Percentiles rank a stretch among this genome's conserved stretches.
Conservation (phyloP, 2,329 filamentous ascomycete species). For the Harringtonia lauricola region DNA sequence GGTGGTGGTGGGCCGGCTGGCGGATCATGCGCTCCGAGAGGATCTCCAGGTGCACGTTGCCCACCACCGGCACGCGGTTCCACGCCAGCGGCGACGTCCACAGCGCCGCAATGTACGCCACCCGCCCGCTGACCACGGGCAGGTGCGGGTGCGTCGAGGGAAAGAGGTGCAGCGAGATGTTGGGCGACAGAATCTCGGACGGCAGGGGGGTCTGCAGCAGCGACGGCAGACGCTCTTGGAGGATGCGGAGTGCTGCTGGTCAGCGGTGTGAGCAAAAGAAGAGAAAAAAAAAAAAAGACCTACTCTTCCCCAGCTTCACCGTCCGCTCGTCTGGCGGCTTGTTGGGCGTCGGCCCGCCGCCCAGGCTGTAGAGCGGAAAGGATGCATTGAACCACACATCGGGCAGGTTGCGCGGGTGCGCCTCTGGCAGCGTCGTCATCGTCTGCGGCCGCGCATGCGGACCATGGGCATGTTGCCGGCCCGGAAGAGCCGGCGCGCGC, state of each 20-base stretch:
- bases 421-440: conserved; percentile 12
- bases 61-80: conserved; percentile 83
- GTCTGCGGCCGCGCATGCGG: background rate
- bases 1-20: conserved; percentile 32
- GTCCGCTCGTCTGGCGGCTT: conserved; percentile 40
- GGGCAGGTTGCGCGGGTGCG: conserved; percentile 19
- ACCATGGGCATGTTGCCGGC: background rate
- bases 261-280: background rate
- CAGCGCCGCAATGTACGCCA: conserved; percentile 84
- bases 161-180: conserved; percentile 61
- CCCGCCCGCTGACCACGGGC: conserved; percentile 79
- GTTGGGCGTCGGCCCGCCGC: conserved; percentile 7
- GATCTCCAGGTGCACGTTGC: conserved; percentile 81
- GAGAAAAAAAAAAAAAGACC: conserved; percentile 14
- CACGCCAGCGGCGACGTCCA: conserved; percentile 96
- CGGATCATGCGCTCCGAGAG: conserved; percentile 79
- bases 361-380: conserved; percentile 16
- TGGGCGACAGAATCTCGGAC: conserved; percentile 64
- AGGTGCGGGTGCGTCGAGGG: conserved; percentile 76
- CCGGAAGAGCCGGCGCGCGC: too few relatives aligned
- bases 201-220: conserved; percentile 57
- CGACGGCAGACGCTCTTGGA: conserved; percentile 56
- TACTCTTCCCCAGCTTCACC: conserved; percentile 53
- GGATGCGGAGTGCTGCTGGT: conserved; percentile 45
- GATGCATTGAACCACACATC: conserved; percentile 34